A percentile compares a stretch with the other conserved stretches of the same genome.
Evolutionary conservation across 495 filamentous ascomycete species (phyloP).

Genomic region (Lepraria neglecta): DNA sequence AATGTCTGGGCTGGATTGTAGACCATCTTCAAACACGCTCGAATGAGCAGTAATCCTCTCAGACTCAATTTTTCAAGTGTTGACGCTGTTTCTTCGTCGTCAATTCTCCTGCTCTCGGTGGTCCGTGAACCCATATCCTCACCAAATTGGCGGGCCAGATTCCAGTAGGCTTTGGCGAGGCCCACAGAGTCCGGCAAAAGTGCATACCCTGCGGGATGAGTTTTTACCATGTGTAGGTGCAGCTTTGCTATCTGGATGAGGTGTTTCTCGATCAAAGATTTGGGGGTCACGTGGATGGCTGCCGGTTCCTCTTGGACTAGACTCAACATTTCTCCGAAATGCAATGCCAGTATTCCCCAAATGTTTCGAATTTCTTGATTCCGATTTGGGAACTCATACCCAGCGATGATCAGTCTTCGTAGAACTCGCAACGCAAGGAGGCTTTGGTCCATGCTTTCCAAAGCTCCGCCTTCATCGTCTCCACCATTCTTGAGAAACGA

Average conservation of each 20-base stretch:
- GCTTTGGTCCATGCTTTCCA: conserved; percentile 64
- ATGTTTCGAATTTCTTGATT: conserved; percentile 64
- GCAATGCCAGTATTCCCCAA: conserved; percentile 64
- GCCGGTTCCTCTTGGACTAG: conserved; percentile 25
- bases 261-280: conserved; percentile 56
- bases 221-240: conserved; percentile 72
- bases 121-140: conserved; percentile 57
- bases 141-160: conserved; percentile 65
- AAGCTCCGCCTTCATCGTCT: conserved; percentile 51
- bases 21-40: conserved; percentile 75
- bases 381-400: conserved; percentile 79
- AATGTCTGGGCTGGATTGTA: conserved; percentile 75
- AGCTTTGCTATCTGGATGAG: conserved; percentile 84
- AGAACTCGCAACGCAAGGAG: conserved; percentile 71
- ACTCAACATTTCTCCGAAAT: conserved; percentile 63
- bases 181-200: conserved; percentile 68
- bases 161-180: conserved; percentile 78
- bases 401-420: conserved; percentile 69
- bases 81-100: conserved; percentile 44
- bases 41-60: conserved; percentile 73
- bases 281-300: conserved; percentile 24
- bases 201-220: conserved; percentile 73
- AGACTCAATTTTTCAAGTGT: conserved; percentile 70
- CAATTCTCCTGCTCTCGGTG: conserved; percentile 46
- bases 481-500: conserved; percentile 49